A percentile compares a stretch with the other conserved stretches of the same genome.
These are phyloP conservation scores for Mycosphaerella arachidis DNA, from an alignment of 2,329 filamentous ascomycete genomes.

Conservation along the genomic window DNA sequence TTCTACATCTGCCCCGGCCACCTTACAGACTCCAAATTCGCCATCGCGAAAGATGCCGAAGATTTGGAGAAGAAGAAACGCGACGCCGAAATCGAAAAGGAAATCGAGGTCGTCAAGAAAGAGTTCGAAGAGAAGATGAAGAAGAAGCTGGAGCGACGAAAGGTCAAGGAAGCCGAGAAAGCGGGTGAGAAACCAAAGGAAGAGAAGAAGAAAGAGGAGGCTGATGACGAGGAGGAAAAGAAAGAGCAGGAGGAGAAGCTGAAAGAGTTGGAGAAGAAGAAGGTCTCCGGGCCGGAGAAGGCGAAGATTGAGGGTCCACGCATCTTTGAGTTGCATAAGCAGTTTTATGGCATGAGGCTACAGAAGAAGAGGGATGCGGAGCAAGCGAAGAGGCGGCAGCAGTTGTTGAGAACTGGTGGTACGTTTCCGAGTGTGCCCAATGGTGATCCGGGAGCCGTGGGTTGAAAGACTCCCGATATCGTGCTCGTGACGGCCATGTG, in stretches of 20 bases:
- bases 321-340: conserved; percentile 81
- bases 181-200: conserved; percentile 62
- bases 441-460: background rate
- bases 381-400: conserved; percentile 72
- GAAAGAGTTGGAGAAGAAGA: conserved; percentile 41
- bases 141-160: conserved; percentile 39
- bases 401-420: conserved; percentile 70
- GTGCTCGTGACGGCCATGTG: too few relatives aligned
- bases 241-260: conserved; percentile 41
- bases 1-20: conserved; percentile 87
- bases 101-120: conserved; percentile 47
- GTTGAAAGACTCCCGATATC: background rate
- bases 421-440: conserved; percentile 82
- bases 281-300: conserved; percentile 54
- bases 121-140: conserved; percentile 48
- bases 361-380: conserved; percentile 75
- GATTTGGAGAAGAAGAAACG: conserved; percentile 52
- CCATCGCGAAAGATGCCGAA: conserved; percentile 66
- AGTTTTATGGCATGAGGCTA: conserved; percentile 81
- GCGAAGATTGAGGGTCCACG: conserved; percentile 64
- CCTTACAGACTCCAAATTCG: conserved; percentile 78
- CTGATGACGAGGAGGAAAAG: conserved; percentile 47
- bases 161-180: conserved; percentile 40
- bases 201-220: conserved; percentile 70
- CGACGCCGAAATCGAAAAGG: conserved; percentile 45